Conservation (phyloP, 371 early-diverging fungal genomes). For the Nematocida displodere region DNA sequence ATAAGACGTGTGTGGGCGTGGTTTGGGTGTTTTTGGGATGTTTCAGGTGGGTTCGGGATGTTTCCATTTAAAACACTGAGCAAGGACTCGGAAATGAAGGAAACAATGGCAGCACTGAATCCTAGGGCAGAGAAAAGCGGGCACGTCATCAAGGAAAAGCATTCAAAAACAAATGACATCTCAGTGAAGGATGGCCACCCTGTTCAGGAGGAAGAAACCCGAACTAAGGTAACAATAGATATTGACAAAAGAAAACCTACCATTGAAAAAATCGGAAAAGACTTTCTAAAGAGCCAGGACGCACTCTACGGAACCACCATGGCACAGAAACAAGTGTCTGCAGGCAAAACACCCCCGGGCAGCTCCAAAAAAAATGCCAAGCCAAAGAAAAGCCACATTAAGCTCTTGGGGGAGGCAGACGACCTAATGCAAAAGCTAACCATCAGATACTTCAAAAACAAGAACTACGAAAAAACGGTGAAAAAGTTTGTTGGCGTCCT, state of each 20-base stretch:
- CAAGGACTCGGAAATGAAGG: constrained; percentile 4
- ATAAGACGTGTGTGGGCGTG: not conserved
- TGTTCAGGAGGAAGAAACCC: not conserved
- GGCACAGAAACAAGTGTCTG: not conserved
- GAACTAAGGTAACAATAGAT: not conserved
- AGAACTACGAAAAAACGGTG: not conserved
- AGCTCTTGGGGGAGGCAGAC: constrained; percentile 11
- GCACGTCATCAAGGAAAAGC: constrained; percentile 6
- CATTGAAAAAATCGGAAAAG: not conserved
- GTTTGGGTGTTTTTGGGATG: no score
- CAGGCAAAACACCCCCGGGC: not conserved
- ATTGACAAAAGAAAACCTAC: not conserved
- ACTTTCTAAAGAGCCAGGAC: not conserved
- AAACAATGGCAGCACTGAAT: not conserved
- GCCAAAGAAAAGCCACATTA: not conserved
- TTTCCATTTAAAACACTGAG: not conserved
- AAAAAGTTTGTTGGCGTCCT: not conserved
- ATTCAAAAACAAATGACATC: not conserved
- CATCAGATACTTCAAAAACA: constrained; percentile 18
- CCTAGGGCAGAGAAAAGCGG: not conserved
- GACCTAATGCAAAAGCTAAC: constrained; percentile 14
- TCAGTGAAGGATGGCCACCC: not conserved
- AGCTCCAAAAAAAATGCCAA: not conserved
- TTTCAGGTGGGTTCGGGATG: no score
- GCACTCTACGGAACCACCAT: not conserved